phyloP scores from a whole-genome alignment of 208 protist species.

The Leishmania tropica region DNA sequence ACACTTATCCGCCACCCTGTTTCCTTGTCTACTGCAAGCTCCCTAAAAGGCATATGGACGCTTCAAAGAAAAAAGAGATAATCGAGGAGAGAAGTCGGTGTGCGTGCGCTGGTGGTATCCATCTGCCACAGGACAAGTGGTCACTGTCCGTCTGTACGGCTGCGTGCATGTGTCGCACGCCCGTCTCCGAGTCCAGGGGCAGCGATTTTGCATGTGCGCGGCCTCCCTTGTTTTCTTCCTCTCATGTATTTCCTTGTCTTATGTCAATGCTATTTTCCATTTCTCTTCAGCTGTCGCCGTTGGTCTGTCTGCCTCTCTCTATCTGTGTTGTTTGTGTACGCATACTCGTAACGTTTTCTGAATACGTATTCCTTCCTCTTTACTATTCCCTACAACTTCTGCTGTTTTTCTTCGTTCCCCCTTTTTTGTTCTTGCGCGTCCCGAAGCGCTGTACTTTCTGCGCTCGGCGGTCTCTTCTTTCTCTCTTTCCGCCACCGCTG shows the following conservation, averaged over 20 bases:
- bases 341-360: not conserved
- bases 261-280: not conserved
- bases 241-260: not conserved
- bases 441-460: not conserved
- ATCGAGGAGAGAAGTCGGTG: not conserved
- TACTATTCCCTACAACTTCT: not conserved
- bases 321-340: not conserved
- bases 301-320: not conserved
- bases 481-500: not conserved
- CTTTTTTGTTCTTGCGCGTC: not conserved
- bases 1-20: not conserved
- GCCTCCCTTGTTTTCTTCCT: not conserved
- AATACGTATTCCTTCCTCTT: not conserved
- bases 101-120: not conserved
- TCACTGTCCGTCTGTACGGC: not conserved
- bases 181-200: not conserved
- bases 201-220: not conserved
- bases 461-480: not conserved
- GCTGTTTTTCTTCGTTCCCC: not conserved
- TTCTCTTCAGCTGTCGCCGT: not conserved
- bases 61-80: not conserved
- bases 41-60: not conserved
- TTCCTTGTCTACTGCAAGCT: not conserved
- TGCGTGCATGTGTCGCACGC: not conserved
- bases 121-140: not conserved